Base-by-base conservation (phyloP, 768 basidiomycete genomes). In the Kwoniella sp. region DNA sequence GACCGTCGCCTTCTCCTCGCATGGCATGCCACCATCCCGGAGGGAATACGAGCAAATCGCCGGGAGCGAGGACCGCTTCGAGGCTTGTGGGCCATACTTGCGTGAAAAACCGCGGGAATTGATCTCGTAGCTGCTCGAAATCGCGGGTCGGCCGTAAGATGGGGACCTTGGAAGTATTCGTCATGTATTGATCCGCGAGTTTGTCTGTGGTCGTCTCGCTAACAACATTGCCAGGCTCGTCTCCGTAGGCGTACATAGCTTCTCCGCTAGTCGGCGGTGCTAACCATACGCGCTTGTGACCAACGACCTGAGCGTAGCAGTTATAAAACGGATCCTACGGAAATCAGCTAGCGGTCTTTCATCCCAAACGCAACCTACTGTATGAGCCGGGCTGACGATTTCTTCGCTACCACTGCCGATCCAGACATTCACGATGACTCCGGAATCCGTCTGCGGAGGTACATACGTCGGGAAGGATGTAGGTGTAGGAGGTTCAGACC, bases 281-380 rank as follows among this genome's bases (percentile, higher is more conserved):
- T 46, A 96, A 77, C 90, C 93, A 96, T 20, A 98, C 81, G 5
- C 84, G 87, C 76, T 98, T 98, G 25, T 78, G 75, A 23, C 95
- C 93, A 12, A 88, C 84, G 5, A 95, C 80, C 77, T 98, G 95
- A 0, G 85, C 83, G 71, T 88, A 98, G 57, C 86, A 80, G 71
- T 99, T 99, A 76, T 82, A 88, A 75, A 84, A 95, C 3, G 92
- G 92, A 67, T 99, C 93, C 89, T 93, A 53, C 10, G 38, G 23
- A 48, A 8, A 38, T 48, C 33, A 48, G 33, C 20, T 22, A 14
- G 2, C 7, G n/a, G 19, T 9, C 17, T 22, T 29, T n/a, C 33
- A 26, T 22, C 25, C 26, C 3, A 25, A 3, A 5, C 17, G 14
- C 23, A 3, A 83, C 89, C 53, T 67, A 82, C 83, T 5, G 84